These are phyloP conservation scores for Candida michaelii DNA, from an alignment of 805 yeast species.

Conservation along the genomic window DNA sequence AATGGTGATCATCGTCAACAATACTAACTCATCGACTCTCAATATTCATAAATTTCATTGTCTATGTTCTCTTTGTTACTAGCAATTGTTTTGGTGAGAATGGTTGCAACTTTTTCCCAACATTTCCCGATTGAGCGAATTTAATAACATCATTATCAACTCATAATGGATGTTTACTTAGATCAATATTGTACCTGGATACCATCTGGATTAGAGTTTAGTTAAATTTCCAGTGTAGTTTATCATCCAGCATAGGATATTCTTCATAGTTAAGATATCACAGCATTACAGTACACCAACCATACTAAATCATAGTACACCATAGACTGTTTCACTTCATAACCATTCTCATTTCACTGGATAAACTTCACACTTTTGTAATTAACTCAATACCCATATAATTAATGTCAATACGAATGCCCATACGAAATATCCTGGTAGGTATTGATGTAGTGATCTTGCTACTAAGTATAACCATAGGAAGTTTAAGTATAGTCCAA, in stretches of 20 bases:
- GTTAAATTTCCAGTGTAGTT: too few species aligned
- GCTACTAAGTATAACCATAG: constrained; percentile 9
- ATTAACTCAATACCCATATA: background rate
- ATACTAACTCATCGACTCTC: too few species aligned
- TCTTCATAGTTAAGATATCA: too few species aligned
- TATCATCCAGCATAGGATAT: too few species aligned
- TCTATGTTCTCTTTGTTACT: too few species aligned
- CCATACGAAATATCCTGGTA: background rate
- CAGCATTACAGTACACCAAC: too few species aligned
- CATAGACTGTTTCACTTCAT: too few species aligned
- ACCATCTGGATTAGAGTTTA: too few species aligned
- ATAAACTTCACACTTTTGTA: background rate
- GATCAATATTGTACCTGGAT: background rate
- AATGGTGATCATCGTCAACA: too few species aligned
- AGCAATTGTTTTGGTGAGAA: constrained; percentile 3
- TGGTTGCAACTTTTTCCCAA: constrained; percentile 2
- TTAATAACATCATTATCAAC: background rate
- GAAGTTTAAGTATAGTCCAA: constrained; percentile 7
- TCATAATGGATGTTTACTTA: background rate
- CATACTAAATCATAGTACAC: too few species aligned
- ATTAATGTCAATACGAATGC: background rate
- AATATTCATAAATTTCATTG: too few species aligned
- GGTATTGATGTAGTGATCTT: constrained; percentile 1
- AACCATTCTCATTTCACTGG: too few species aligned
- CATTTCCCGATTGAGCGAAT: constrained; percentile 2